Percentiles rank a stretch among this genome's conserved stretches.
These are phyloP conservation scores for Cryptococcus sp. DNA, from an alignment of 1,284 basidiomycete genomes.

Conservation along the genomic window DNA sequence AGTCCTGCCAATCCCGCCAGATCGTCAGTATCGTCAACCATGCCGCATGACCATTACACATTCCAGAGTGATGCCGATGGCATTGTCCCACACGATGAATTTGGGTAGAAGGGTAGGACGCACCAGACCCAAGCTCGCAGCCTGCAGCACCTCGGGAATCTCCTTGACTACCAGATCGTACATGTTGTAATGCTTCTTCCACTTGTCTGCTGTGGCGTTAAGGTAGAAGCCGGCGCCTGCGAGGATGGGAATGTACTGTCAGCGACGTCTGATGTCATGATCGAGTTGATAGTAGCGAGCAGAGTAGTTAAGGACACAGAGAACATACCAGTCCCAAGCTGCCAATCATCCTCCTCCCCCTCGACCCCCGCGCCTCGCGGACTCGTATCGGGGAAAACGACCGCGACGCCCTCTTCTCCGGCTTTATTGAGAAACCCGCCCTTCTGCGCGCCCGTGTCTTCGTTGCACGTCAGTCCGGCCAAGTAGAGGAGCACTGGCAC, in stretches of 20 bases:
- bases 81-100: neutral
- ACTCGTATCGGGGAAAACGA: conserved; percentile 95
- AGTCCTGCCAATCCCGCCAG: conserved; percentile 28
- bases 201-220: conserved; percentile 79
- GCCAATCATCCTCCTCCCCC: conserved; percentile 86
- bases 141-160: conserved; percentile 73
- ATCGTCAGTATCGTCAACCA: neutral
- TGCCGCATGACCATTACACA: no score
- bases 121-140: conserved; percentile 63
- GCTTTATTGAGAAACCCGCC: conserved; percentile 80
- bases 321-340: conserved; percentile 73
- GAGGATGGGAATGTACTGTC: neutral
- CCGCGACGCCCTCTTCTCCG: conserved; percentile 77
- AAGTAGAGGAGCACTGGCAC: conserved; percentile 88
- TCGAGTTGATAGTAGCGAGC: neutral
- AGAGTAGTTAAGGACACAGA: no score
- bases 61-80: neutral
- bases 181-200: conserved; percentile 87
- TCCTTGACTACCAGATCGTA: conserved; percentile 77
- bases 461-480: conserved; percentile 90
- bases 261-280: no score
- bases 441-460: conserved; percentile 93
- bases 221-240: conserved; percentile 89
- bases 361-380: conserved; percentile 88
- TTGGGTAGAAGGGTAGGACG: conserved; percentile 9